Conservation (phyloP, 176 grass and related monocot genomes). For the Oryza glumipatula region DNA sequence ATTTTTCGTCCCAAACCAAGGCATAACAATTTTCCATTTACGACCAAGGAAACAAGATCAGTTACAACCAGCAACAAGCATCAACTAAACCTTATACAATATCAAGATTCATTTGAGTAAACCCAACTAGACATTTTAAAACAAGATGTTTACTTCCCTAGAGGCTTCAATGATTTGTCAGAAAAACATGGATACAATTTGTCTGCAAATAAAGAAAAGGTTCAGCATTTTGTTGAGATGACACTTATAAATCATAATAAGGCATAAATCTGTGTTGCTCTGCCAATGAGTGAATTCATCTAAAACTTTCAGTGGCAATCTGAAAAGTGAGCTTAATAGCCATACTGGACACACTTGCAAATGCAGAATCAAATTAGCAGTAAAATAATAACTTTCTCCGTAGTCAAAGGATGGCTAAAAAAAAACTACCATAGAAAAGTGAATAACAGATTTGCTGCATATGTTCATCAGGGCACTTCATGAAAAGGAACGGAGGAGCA, state of each 20-base stretch:
- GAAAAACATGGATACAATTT: not conserved
- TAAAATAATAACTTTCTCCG: not conserved
- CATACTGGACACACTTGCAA: not conserved
- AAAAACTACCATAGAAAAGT: not conserved
- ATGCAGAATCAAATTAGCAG: not conserved
- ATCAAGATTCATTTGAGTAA: no score
- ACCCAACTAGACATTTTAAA: no score
- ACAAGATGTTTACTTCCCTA: not conserved
- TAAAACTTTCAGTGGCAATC: not conserved
- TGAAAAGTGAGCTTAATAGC: not conserved
- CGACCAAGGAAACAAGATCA: no score
- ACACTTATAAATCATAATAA: not conserved
- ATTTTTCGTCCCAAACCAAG: not conserved
- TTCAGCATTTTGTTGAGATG: not conserved
- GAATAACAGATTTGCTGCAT: not conserved
- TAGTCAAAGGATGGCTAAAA: not conserved
- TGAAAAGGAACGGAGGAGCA: conserved; percentile 66
- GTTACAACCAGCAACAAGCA: no score
- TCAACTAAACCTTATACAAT: no score
- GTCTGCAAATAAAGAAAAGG: not conserved
- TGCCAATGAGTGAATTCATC: not conserved
- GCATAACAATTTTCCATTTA: no score
- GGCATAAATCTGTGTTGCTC: not conserved
- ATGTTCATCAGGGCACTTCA: conserved; percentile 57
- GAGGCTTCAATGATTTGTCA: not conserved